Base-by-base conservation (phyloP, 306 rosid genomes). In the Medicago truncatula region DNA sequence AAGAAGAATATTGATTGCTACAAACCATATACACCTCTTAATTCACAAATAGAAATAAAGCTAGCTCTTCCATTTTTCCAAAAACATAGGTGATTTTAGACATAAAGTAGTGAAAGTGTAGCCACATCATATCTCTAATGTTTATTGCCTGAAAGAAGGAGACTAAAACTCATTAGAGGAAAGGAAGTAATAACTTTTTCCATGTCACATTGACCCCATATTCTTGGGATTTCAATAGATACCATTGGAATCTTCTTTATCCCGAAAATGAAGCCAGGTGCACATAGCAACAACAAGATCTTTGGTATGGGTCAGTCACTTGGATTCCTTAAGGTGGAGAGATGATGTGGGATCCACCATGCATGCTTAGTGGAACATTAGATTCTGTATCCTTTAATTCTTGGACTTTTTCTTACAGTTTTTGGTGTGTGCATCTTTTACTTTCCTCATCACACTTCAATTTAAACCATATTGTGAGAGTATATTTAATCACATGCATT, bases 201-300 rank as follows among this genome's bases (percentile, higher is more conserved):
- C 38, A 54, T 60, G 84, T 83, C 89, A 78, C 28, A 69, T 52
- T 76, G 66, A 82, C 85, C 85, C 89, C 75, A 86, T 88, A 71
- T 61, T 84, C 76, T 86, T 85, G 91, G 94, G 87, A 83, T 87
- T 84, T 81, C 69, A 81, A 67, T 75, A 46, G 81, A 85, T 81
- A 81, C 80, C 52, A 0, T 0, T 83, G 67, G 96, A 91, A 86
- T 89, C 92, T 93, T 81, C 67, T 67, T 67, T 74, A 67, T 64
- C 77, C 61, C 52, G 39, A 73, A 65, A 73, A 40, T 38, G 49
- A 58, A 75, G 67, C 84, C 28, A 81, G 70, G 62, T 63, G 73
- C 73, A 53, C 21, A 67, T 5, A 52, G 36, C 6, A 53, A 31
- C 16, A 11, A 74, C 70, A 74, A 47, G 58, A 80, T 67, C 47